Conservation (phyloP, 1,284 basidiomycete genomes). For the Cryptococcus sp. region DNA sequence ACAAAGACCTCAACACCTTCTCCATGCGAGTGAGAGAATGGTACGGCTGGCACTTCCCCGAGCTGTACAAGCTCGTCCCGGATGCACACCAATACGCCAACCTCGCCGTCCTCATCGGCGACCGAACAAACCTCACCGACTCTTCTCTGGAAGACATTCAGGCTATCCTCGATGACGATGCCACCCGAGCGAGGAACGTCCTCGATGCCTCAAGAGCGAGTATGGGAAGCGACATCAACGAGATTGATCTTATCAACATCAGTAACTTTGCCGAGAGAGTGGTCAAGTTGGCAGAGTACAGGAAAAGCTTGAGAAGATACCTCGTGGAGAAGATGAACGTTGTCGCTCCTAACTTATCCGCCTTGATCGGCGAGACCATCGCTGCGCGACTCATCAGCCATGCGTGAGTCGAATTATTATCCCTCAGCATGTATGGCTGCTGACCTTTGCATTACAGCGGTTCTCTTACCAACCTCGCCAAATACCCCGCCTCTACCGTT, state of each 20-base stretch:
- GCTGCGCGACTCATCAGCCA: slow-evolving; percentile 95
- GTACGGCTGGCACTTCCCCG: slow-evolving; percentile 99
- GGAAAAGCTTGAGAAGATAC: slow-evolving; percentile 86
- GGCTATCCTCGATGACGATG: slow-evolving; percentile 81
- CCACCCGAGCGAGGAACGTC: slow-evolving; percentile 86
- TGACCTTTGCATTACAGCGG: slow-evolving; percentile 55
- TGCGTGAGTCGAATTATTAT: slow-evolving; percentile 55
- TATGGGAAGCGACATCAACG: slow-evolving; percentile 91
- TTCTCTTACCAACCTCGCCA: slow-evolving; percentile 92
- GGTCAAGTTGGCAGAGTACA: slow-evolving; percentile 88
- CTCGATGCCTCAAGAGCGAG: slow-evolving; percentile 91
- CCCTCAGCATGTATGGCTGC: background rate
- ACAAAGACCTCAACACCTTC: slow-evolving; percentile 99
- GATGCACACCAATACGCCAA: slow-evolving; percentile 96
- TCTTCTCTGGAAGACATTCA: slow-evolving; percentile 75
- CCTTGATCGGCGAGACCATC: slow-evolving; percentile 91
- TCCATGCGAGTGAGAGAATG: slow-evolving; percentile 98
- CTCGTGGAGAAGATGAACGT: slow-evolving; percentile 97
- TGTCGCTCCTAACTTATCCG: slow-evolving; percentile 93
- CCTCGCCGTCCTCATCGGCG: slow-evolving; percentile 82
- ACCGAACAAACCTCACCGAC: slow-evolving; percentile 69
- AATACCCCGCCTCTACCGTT: slow-evolving; percentile 97
- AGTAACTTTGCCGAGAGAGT: slow-evolving; percentile 88
- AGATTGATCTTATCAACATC: slow-evolving; percentile 97
- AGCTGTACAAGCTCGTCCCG: slow-evolving; percentile 89